Conservation (phyloP, 331 rosid species). For the Pyracantha coccinea region DNA sequence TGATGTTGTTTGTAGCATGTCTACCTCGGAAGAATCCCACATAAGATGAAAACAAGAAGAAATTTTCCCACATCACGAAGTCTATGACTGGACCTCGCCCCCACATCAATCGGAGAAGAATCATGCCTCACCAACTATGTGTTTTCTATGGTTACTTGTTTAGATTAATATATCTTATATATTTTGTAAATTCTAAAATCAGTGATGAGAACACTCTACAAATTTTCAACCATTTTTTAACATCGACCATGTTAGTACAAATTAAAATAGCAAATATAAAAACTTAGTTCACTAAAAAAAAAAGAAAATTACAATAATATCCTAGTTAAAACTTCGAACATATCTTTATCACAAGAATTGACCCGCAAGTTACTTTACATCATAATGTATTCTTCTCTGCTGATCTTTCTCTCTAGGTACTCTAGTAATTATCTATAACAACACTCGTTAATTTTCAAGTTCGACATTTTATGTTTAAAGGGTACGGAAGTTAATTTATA, state of each 20-base stretch:
- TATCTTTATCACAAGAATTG: neutral
- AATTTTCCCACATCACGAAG: neutral
- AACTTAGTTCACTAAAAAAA: too few relatives aligned
- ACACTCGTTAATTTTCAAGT: neutral
- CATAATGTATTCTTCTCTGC: neutral
- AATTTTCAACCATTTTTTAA: neutral
- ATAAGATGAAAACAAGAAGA: neutral
- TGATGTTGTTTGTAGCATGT: neutral
- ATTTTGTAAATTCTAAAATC: too few relatives aligned
- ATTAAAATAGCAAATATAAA: too few relatives aligned
- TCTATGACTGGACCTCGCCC: neutral
- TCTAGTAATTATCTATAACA: too few relatives aligned
- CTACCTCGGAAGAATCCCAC: neutral
- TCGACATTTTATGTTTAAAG: neutral
- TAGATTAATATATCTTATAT: neutral
- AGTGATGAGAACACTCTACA: neutral
- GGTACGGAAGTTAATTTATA: neutral
- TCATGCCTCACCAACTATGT: neutral
- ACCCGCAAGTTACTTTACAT: neutral
- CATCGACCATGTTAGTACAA: neutral
- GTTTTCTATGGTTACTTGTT: neutral
- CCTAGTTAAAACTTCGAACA: neutral
- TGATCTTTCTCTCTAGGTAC: too few relatives aligned
- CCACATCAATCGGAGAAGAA: neutral
- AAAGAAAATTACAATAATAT: too few relatives aligned